Evolutionary conservation across 2,329 filamentous ascomycete species (phyloP), one percentile per base, ranked within the genome.

Genomic region (Xylariales sp.): DNA sequence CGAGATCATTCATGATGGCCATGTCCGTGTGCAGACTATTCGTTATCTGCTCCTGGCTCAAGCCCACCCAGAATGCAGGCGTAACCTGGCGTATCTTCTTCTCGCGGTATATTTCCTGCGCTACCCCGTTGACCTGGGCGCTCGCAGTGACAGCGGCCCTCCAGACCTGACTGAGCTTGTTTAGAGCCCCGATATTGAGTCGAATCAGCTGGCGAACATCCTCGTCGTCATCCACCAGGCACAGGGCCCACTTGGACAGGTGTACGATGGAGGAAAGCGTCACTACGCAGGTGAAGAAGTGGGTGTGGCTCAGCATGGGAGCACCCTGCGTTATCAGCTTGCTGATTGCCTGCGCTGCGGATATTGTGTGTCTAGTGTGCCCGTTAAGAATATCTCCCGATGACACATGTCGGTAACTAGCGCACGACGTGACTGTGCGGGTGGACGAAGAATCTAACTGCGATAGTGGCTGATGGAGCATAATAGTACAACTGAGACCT

Each of bases 211-310:
- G 85, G 45, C 82, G 83, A 47, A 84, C 70, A 50, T 78, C 78
- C 44, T 81, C 81, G 53, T 81, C 80, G 49, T 79, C 74, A 43
- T 72, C 71, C 32, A 82, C 69, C 37, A 75, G 76, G 53, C 76
- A 77, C 16, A 82, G 67, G 37, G 69, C 82, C 78, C 88, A 95
- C 45, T 85, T 86, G 39, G 83, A 87, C 17, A 94, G 71, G 52
- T 93, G 86, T 4, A 91, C 84, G 49, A 90, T 85, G 6, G 86
- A 87, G 14, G 83, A 85, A 37, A 91, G 68, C 2, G 86, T 86
- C 35, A 93, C 69, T 27, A 85, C 82, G 55, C 87, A 93, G 23
- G 83, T 86, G 64, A 93, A 89, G 62, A 91, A 90, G 41, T 88
- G 87, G 0, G 81, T 89, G 61, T 95, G 88, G 21, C 78, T 78